Evolutionary conservation across 805 yeast species (phyloP), one percentile per base, ranked within the genome.

Genomic region (Pichia heedii): DNA sequence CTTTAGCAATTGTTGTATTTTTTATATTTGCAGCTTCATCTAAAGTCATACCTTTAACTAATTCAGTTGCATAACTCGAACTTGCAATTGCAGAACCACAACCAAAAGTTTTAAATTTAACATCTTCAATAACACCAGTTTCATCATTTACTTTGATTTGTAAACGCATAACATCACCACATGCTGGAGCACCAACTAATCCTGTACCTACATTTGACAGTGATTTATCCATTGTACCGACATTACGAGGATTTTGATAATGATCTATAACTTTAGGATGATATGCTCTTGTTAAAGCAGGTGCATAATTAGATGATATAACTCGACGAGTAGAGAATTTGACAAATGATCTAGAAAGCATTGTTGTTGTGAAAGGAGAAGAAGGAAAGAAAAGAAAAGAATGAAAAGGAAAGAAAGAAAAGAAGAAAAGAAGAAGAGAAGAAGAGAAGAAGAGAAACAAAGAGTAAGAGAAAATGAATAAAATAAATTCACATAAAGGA

Each of bases 81-180:
- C 95, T 84, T 2, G 98, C 98, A 62, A 93, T 93, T 41, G 98
- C 98, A 3, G 93, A 80, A 37, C 98, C 98, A 63, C 98, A 93
- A n/a, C 98, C 98, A 68, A 93, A 93, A 4, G 98, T 93, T 76
- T 93, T 93, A 69, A 93, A 93, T 65, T 88, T 90, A 50, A 90
- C 98, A 62, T 93, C 96, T 63, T 85, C 79, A 54, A 93, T 93
- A 42, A 85, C 73, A 1, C 98, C 98, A 21, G 95, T 79, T 45
- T 74, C 80, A 56, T 89, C 97, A 51, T 82, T 81, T 10, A 93
- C 98, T 62, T 89, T 79, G 58, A 93, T 93, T 65, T 93, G 97
- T 51, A 93, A 74, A 68, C 95, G 83, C 96, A 93, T 93, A 37
- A 93, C 98, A 69, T 93, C 98, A 44, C 98, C 98, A 69, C 98